A percentile compares a stretch with the other conserved stretches of the same genome.
phyloP scores from a whole-genome alignment of 2,329 filamentous ascomycete genomes.

The Cladophialophora yegresii region DNA sequence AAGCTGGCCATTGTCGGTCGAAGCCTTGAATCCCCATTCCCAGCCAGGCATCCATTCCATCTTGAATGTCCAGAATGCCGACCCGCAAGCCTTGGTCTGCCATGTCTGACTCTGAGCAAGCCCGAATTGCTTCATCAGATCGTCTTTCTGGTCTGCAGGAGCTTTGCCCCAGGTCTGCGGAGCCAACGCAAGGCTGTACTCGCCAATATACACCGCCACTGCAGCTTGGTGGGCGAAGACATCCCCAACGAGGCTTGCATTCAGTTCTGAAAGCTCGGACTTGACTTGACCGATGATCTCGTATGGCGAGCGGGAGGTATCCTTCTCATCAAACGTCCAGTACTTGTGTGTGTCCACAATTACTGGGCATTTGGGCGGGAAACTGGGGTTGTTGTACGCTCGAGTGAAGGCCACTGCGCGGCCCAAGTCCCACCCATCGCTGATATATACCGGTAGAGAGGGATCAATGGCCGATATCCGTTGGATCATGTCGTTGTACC shows the following conservation, averaged over 20 bases:
- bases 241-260: constrained; percentile 45
- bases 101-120: constrained; percentile 52
- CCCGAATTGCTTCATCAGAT: constrained; percentile 48
- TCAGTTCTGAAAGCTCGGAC: constrained; percentile 49
- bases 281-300: constrained; percentile 54
- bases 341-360: constrained; percentile 63
- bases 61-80: constrained; percentile 63
- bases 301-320: constrained; percentile 55
- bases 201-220: constrained; percentile 56
- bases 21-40: constrained; percentile 61
- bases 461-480: constrained; percentile 53
- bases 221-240: constrained; percentile 54
- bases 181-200: constrained; percentile 61
- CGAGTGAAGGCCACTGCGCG: constrained; percentile 51
- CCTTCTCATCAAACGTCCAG: constrained; percentile 58
- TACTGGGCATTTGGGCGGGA: constrained; percentile 49
- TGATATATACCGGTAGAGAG: constrained; percentile 58
- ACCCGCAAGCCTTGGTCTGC: constrained; percentile 54
- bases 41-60: constrained; percentile 65
- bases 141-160: constrained; percentile 43
- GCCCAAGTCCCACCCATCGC: constrained; percentile 59
- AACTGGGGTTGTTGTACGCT: constrained; percentile 43
- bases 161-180: constrained; percentile 55
- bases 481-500: constrained; percentile 56
- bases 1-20: constrained; percentile 52